Evolutionary conservation across 768 basidiomycete species (phyloP), one percentile per base, ranked within the genome.

Genomic region (Udeniomyces megalosporus): DNA sequence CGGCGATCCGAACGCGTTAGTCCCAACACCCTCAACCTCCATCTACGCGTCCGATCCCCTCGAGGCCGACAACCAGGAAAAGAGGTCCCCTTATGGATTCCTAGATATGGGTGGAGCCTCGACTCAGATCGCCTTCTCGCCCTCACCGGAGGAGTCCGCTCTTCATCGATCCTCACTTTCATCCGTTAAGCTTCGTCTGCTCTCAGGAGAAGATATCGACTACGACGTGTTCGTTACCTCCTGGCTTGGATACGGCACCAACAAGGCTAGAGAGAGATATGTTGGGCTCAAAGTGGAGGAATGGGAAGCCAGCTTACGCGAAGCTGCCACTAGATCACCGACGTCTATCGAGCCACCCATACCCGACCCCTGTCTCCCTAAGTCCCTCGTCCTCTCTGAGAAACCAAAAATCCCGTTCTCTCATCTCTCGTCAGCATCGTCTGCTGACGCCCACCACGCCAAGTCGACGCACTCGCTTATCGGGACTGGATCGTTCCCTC

Each of bases 81-180:
- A 61, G 51, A 55, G 46, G 22, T 62, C 35, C n/a, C 42, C 63
- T 24, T 97, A 89, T 70, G 95, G 95, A 5, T 99, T 99, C 73
- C 77, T 99, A 67, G 95, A 99, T 72, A 99, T 97, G 95, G 95
- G 95, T 57, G 93, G 95, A 28, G 95, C 95, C 20, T 96, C 92
- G 15, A 97, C 93, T 8, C 95, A 99, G 74, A 92, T 99, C 66
- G 95, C 95, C 12, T 99, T 97, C 70, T 91, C 96, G 70, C 95
- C 95, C 0, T 80, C 80, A 47, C 67, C 70, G 22, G 72, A 76
- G 6, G 83, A 82, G 62, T 51, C 79, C 80, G 62, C 74, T 58
- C 15, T 60, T 65, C 75, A 48, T 70, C 68, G 3, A 58, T 47
- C 73, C 71, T 77, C 64, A 60, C 77, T 97, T 20, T 80, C 86